A percentile compares a stretch with the other conserved stretches of the same genome.
These are phyloP conservation scores for Aurinia saxatilis DNA, from an alignment of 345 rosid genomes.

Conservation along the genomic window DNA sequence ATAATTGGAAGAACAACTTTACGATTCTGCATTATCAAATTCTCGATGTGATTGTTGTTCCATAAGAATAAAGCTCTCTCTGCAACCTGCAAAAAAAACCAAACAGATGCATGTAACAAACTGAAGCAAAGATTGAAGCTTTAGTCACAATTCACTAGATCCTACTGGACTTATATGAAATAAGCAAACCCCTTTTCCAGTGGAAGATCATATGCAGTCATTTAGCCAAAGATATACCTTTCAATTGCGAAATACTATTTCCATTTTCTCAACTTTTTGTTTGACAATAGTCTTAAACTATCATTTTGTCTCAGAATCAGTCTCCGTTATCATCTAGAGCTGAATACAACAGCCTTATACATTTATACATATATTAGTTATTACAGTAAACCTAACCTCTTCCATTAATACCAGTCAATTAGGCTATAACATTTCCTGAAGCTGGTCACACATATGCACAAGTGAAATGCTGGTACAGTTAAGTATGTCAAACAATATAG, in stretches of 20 bases:
- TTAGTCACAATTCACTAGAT: not conserved
- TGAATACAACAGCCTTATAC: not conserved
- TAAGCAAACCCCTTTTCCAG: not conserved
- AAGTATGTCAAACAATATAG: not conserved
- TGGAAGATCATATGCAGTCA: not conserved
- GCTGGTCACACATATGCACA: not conserved
- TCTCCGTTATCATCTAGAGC: not conserved
- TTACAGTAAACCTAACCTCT: not conserved
- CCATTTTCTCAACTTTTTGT: not conserved
- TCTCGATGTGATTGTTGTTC: constrained; percentile 72
- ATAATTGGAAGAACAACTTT: constrained; percentile 56
- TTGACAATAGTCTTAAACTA: not conserved
- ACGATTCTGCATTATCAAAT: constrained; percentile 54
- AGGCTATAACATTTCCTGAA: not conserved
- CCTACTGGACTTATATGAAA: not conserved
- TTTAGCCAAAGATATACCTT: not conserved
- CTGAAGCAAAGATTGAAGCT: constrained; percentile 3
- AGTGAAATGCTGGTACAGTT: not conserved
- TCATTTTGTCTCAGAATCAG: not conserved
- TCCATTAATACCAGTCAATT: not conserved
- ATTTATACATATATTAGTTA: not conserved
- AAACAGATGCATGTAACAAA: constrained; percentile 2
- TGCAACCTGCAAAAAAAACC: constrained; percentile 44
- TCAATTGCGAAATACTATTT: not conserved
- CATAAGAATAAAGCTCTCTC: constrained; percentile 70